A percentile compares a stretch with the other conserved stretches of the same genome.
phyloP scores from a whole-genome alignment of 2,329 filamentous ascomycete genomes.

The Exserohilum turcica region DNA sequence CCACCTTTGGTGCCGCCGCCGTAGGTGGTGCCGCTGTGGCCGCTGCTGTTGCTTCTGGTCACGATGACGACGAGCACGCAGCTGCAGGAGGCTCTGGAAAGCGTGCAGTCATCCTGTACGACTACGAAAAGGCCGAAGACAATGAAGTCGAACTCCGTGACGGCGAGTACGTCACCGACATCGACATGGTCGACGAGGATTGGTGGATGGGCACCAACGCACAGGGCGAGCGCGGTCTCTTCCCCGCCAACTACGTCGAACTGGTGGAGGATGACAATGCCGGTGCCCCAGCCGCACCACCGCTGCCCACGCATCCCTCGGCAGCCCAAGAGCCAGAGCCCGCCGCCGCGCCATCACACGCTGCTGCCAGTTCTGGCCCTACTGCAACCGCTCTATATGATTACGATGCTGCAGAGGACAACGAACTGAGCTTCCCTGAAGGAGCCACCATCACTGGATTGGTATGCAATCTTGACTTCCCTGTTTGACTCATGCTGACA shows the following conservation, averaged over 20 bases:
- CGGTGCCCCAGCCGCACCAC: slow-evolving; percentile 43
- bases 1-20: slow-evolving; percentile 51
- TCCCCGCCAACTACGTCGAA: slow-evolving; percentile 97
- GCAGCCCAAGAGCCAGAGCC: slow-evolving; percentile 45
- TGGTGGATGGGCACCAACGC: slow-evolving; percentile 98
- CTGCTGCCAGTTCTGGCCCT: slow-evolving; percentile 56
- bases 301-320: slow-evolving; percentile 48
- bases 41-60: slow-evolving; percentile 46
- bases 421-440: slow-evolving; percentile 84
- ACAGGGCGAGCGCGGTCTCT: slow-evolving; percentile 82
- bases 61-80: slow-evolving; percentile 36
- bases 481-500: slow-evolving; percentile 29
- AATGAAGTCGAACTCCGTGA: slow-evolving; percentile 93
- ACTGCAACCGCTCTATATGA: slow-evolving; percentile 90
- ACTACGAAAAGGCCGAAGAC: slow-evolving; percentile 97
- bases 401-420: slow-evolving; percentile 96
- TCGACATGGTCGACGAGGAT: slow-evolving; percentile 96
- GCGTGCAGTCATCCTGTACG: slow-evolving; percentile 82
- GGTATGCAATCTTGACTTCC: slow-evolving; percentile 56
- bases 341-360: slow-evolving; percentile 37
- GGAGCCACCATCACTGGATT: slow-evolving; percentile 80
- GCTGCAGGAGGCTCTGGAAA: slow-evolving; percentile 58
- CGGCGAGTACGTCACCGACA: slow-evolving; percentile 85
- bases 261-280: slow-evolving; percentile 65
- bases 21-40: slow-evolving; percentile 52